These are phyloP conservation scores for Chionographis japonica DNA, from an alignment of 106 monocot species.

Conservation along the genomic window DNA sequence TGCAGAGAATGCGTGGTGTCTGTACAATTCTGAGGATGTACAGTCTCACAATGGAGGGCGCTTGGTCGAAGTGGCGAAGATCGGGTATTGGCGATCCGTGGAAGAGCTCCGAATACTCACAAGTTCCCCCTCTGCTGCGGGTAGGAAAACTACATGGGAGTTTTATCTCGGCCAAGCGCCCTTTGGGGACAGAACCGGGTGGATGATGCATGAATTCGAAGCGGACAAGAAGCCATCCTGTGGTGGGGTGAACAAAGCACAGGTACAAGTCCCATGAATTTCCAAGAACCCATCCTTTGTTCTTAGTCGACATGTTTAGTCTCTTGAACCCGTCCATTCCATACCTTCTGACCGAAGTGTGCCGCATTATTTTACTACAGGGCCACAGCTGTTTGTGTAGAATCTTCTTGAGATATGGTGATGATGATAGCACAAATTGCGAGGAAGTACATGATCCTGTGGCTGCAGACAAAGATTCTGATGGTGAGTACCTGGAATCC, in stretches of 20 bases:
- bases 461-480: not conserved
- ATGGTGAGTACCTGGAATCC: not conserved
- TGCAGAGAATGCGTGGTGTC: constrained; percentile 4
- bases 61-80: not conserved
- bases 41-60: not conserved
- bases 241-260: not conserved
- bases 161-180: constrained; percentile 8
- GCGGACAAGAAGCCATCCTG: not conserved
- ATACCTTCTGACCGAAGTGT: not conserved
- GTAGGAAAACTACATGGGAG: constrained; percentile 1
- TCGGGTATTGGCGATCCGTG: constrained; percentile 7
- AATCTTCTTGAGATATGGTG: constrained; percentile 1
- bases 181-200: constrained; percentile 8
- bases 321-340: no score
- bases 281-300: no score
- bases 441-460: not conserved
- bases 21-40: not conserved
- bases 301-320: not conserved
- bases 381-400: constrained; percentile 11
- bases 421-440: not conserved
- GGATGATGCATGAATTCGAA: constrained; percentile 15
- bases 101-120: constrained; percentile 1
- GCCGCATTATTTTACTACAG: not conserved
- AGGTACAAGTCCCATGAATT: not conserved
- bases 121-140: not conserved